Percentiles rank a stretch among this genome's conserved stretches.
phyloP scores from a whole-genome alignment of 78 protist genomes.

The Dictyostelium firmibasis region DNA sequence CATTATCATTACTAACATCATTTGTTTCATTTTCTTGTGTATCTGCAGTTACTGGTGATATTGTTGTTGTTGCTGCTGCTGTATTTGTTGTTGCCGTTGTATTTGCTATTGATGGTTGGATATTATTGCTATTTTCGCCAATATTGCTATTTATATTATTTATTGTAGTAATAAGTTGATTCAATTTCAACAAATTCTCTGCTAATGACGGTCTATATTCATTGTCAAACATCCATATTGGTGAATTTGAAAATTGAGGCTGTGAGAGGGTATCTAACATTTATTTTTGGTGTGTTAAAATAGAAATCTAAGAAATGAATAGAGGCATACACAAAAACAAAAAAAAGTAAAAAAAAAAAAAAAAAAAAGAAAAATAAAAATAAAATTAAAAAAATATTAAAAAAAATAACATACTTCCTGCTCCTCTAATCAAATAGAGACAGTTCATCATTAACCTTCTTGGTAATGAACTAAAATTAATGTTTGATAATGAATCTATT shows the following conservation, averaged over 20 bases:
- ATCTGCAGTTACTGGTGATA: not conserved
- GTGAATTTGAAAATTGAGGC: constrained; percentile 54
- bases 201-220: constrained; percentile 56
- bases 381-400: not conserved
- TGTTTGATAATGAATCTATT: constrained; percentile 25
- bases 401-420: constrained; percentile 18
- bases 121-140: not conserved
- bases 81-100: not conserved
- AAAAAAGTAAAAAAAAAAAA: not conserved
- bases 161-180: not conserved
- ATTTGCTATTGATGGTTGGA: not conserved
- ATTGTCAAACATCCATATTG: constrained; percentile 74
- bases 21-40: not conserved
- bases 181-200: not conserved
- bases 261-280: not conserved
- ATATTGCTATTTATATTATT: not conserved
- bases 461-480: constrained; percentile 23
- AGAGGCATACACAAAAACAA: no score
- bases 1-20: not conserved
- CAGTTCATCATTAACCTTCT: constrained; percentile 69
- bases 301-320: no score
- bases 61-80: not conserved
- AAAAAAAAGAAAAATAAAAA: not conserved
- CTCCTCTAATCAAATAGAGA: constrained; percentile 69
- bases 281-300: not conserved